Conservation (phyloP, 2,329 filamentous ascomycete species). For the Colletotrichum zoysiae region DNA sequence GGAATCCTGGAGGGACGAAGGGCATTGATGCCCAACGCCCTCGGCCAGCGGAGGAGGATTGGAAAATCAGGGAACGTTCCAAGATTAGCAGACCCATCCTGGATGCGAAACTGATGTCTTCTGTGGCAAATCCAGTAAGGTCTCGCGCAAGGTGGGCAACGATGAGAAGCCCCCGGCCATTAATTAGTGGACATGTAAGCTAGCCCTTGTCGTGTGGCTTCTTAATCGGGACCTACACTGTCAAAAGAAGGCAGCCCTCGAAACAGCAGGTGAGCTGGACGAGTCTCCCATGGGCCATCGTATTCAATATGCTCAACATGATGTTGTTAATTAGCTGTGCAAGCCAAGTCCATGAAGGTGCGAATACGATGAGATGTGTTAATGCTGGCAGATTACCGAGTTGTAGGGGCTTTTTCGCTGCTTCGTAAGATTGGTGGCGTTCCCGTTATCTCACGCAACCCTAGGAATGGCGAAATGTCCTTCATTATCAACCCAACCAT, state of each 20-base stretch:
- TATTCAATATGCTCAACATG: too few relatives aligned
- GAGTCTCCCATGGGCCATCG: neutral
- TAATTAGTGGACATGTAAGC: neutral
- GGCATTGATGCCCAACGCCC: constrained; percentile 1
- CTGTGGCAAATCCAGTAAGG: neutral
- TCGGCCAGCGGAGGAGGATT: neutral
- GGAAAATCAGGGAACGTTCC: neutral
- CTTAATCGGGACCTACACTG: neutral
- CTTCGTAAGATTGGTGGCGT: neutral
- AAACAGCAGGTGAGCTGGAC: neutral
- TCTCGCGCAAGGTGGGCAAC: neutral
- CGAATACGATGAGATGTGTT: neutral
- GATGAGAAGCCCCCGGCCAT: neutral
- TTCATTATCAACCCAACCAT: neutral
- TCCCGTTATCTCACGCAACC: neutral
- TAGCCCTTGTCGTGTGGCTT: neutral
- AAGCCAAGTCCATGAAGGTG: neutral
- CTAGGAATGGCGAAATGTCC: neutral
- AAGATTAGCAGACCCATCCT: constrained; percentile 15
- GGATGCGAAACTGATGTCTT: neutral
- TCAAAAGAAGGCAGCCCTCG: neutral
- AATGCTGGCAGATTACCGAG: neutral
- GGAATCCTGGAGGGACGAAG: neutral
- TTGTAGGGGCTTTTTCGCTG: neutral
- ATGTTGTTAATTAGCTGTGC: neutral